These are phyloP conservation scores for Chimonanthus salicifolius DNA, from an alignment of 164 flowering plant species.

Conservation along the genomic window DNA sequence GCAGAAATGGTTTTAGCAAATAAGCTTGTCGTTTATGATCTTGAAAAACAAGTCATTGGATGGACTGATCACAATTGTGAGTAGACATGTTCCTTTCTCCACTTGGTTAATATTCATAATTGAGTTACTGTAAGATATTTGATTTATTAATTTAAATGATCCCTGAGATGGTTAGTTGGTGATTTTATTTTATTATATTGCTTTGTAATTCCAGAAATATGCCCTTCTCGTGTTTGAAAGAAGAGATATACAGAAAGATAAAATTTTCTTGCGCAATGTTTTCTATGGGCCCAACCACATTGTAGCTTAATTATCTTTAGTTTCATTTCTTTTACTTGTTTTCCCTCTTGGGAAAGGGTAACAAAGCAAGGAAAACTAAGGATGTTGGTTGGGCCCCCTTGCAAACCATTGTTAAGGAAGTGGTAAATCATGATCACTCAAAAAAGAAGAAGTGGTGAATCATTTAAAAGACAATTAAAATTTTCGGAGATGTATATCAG, in stretches of 20 bases:
- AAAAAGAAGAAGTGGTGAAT: background rate
- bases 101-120: background rate
- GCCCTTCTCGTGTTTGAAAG: background rate
- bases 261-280: background rate
- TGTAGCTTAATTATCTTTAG: background rate
- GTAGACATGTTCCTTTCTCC: slow-evolving; percentile 19
- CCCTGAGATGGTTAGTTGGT: background rate
- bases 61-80: slow-evolving; percentile 86
- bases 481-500: background rate
- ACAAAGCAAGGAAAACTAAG: no score
- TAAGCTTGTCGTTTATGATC: slow-evolving; percentile 70
- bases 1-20: slow-evolving; percentile 82
- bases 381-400: background rate
- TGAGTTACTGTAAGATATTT: background rate
- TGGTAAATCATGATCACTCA: no score
- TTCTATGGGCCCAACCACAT: background rate
- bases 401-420: background rate
- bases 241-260: background rate
- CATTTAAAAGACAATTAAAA: background rate
- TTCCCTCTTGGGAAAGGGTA: background rate
- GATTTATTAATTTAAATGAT: no score
- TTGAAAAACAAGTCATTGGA: slow-evolving; percentile 61
- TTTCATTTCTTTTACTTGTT: background rate
- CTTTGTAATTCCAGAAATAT: background rate
- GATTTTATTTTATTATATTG: background rate